phyloP scores from a whole-genome alignment of 768 basidiomycete genomes.

The Xerocomellus dryophilus region DNA sequence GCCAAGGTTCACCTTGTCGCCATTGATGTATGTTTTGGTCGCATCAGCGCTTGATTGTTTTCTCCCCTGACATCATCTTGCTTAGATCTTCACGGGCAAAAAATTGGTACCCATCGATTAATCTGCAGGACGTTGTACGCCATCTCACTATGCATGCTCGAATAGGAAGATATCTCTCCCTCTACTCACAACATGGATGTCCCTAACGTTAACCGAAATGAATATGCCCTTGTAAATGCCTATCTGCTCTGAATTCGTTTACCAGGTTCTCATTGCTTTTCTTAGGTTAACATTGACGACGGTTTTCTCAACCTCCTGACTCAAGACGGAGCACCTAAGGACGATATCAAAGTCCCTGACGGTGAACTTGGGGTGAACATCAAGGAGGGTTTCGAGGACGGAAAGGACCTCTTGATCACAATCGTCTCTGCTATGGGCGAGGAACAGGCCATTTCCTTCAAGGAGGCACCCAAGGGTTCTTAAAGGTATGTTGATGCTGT shows the following conservation, averaged over 20 bases:
- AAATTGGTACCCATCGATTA: conserved; percentile 65
- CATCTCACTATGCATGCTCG: conserved; percentile 5
- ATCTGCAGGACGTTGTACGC: neutral
- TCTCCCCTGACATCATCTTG: neutral
- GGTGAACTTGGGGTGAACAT: conserved; percentile 76
- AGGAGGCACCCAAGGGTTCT: conserved; percentile 78
- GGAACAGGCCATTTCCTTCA: conserved; percentile 85
- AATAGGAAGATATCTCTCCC: conserved; percentile 88
- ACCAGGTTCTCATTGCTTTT: conserved; percentile 1
- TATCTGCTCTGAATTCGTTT: conserved; percentile 2
- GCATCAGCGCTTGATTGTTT: neutral
- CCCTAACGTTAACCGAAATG: conserved; percentile 85
- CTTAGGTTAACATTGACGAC: conserved; percentile 84
- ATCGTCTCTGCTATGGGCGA: conserved; percentile 89
- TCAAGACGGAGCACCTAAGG: conserved; percentile 74
- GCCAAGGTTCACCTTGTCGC: conserved; percentile 98
- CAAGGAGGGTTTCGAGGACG: conserved; percentile 66
- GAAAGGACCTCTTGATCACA: conserved; percentile 86
- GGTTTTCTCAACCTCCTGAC: conserved; percentile 95
- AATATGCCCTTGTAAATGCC: conserved; percentile 79
- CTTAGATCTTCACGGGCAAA: conserved; percentile 96
- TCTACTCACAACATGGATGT: conserved; percentile 99
- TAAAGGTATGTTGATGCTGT: conserved; percentile 17
- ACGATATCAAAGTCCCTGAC: conserved; percentile 94
- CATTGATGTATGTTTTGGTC: conserved; percentile 73